Base-by-base conservation (phyloP, 1,284 basidiomycete genomes). In the Rhodotorula sp. region DNA sequence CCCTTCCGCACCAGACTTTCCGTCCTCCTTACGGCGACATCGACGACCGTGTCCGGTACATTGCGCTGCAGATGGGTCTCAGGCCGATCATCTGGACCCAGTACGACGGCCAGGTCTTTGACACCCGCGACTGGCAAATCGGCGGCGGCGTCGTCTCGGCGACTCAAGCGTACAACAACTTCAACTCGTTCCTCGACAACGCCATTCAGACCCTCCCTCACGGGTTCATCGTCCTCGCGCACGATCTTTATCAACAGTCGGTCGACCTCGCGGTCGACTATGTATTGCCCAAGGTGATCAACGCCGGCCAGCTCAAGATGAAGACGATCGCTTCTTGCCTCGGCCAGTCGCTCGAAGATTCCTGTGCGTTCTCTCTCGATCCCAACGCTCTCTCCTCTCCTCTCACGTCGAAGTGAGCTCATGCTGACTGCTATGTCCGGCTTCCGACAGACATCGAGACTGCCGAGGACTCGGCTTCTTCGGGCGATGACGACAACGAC, bases 231-330 rank as follows among this genome's bases (percentile, higher is more conserved):
- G 92, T 95, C 58, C 85, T 98, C 51, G 69, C 64, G 2, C 71
- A 75, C 65, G 73, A 75, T 59, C 64, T 73, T 5, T 60, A 57
- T 18, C 60, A 58, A 42, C 61, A 91, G 78, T 90, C 90, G 20
- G 91, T 95, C 64, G 91, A 95, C 77, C 86, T 96, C 71, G 92
- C 93, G 45, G 85, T 90, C 71, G 91, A 91, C 60, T 94, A 93
- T 82, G 89, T 90, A 75, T 83, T 95, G n/a, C 86, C 89, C 65
- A 83, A 86, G 55, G 60, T 62, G 26, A 79, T 87, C 73, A 83
- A 72, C 81, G 81, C 84, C 57, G 88, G 88, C 60, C 79, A 84
- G 24, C 86, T 92, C 79, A 87, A 81, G 54, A 78, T 85, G 68
- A 80, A 84, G 79, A 83, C 84, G 48, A 84, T 94, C 78, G 83